Evolutionary conservation across 805 yeast genomes (phyloP).

Genomic region (Starmerella potacharoeniae): DNA sequence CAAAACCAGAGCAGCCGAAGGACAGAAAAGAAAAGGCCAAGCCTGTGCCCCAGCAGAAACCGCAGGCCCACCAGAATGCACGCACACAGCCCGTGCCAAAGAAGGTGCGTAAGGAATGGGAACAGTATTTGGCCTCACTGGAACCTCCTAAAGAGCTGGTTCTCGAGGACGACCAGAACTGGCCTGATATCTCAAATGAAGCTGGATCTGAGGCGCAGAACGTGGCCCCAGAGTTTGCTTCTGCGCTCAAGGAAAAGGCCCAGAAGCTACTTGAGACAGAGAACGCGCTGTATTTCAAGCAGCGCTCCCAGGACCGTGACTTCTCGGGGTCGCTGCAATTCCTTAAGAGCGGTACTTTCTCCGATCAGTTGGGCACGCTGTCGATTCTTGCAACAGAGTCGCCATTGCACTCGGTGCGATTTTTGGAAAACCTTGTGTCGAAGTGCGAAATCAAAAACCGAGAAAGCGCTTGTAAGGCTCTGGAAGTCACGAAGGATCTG

Average conservation of each 20-base stretch:
- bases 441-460: constrained; percentile 86
- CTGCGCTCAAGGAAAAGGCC: constrained; percentile 54
- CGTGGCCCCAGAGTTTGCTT: constrained; percentile 38
- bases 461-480: constrained; percentile 83
- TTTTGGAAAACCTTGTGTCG: constrained; percentile 62
- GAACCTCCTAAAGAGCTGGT: constrained; percentile 27
- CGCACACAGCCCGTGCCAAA: constrained; percentile 6
- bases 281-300: constrained; percentile 58
- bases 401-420: constrained; percentile 77
- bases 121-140: constrained; percentile 8
- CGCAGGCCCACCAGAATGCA: neutral
- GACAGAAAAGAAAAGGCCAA: neutral
- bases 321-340: constrained; percentile 65
- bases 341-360: constrained; percentile 81
- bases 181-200: constrained; percentile 53
- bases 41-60: neutral
- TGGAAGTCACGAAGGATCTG: constrained; percentile 82
- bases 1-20: neutral
- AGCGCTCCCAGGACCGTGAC: constrained; percentile 68
- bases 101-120: constrained; percentile 14
- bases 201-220: constrained; percentile 15
- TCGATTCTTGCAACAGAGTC: constrained; percentile 91
- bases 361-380: constrained; percentile 89
- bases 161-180: constrained; percentile 40
- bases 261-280: constrained; percentile 55